These are phyloP conservation scores for Populus tremula DNA, from an alignment of 345 rosid genomes.

Conservation along the genomic window DNA sequence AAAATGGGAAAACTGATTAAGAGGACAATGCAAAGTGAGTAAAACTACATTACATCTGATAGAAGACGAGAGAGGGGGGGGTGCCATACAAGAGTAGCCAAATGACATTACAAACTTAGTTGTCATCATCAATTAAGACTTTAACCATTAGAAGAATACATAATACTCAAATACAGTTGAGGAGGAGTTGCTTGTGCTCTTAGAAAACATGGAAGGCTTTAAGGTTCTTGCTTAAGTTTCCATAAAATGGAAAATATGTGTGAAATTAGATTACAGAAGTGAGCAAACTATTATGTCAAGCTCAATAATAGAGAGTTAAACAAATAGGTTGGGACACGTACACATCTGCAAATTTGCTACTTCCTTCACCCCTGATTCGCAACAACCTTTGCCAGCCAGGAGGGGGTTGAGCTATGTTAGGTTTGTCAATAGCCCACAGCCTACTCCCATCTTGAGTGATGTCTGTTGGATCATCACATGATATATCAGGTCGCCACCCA, in stretches of 20 bases:
- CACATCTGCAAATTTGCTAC: conserved; percentile 91
- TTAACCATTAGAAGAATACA: background rate
- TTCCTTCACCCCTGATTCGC: conserved; percentile 77
- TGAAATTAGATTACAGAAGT: background rate
- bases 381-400: conserved; percentile 82
- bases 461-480: conserved; percentile 79
- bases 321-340: conserved; percentile 38
- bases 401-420: conserved; percentile 86
- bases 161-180: background rate
- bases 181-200: background rate
- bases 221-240: background rate
- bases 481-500: conserved; percentile 73
- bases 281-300: background rate
- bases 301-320: background rate
- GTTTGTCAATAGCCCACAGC: conserved; percentile 95
- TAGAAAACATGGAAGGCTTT: background rate
- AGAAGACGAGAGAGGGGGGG: no score
- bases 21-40: background rate
- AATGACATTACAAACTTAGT: background rate
- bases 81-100: background rate
- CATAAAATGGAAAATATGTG: background rate
- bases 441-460: conserved; percentile 84
- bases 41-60: background rate
- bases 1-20: background rate
- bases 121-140: background rate